A percentile compares a stretch with the other conserved stretches of the same genome.
phyloP scores from a whole-genome alignment of 108 stramenopile genomes.

The Epithemia pelagica region DNA sequence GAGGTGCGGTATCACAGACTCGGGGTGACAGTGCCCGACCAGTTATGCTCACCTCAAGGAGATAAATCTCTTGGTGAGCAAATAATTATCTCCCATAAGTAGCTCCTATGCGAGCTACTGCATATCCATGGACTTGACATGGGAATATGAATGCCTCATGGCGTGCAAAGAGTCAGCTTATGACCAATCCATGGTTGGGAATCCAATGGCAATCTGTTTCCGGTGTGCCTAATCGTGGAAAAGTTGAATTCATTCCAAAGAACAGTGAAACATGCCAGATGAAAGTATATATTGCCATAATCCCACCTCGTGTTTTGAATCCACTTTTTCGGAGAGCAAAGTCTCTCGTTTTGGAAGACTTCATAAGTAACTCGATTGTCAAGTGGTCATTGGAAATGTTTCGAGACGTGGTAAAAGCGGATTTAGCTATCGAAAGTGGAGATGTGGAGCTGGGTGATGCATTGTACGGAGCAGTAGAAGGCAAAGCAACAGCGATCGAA shows the following conservation, averaged over 20 bases:
- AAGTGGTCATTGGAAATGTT: constrained; percentile 89
- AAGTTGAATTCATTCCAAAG: constrained; percentile 48
- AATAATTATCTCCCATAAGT: no score
- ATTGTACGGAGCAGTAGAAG: constrained; percentile 77
- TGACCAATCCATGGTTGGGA: constrained; percentile 45
- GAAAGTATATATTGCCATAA: constrained; percentile 67
- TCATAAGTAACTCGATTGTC: constrained; percentile 73
- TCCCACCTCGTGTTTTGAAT: constrained; percentile 62
- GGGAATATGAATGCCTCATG: no score
- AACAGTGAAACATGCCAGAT: constrained; percentile 44
- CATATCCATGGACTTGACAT: no score
- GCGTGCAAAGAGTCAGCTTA: constrained; percentile 57
- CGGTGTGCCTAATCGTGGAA: constrained; percentile 62
- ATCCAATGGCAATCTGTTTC: constrained; percentile 75
- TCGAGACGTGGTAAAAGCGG: constrained; percentile 83
- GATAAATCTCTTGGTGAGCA: no score
- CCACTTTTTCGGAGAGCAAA: constrained; percentile 55
- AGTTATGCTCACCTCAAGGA: no score
- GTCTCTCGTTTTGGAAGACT: constrained; percentile 64
- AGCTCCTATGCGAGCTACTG: no score
- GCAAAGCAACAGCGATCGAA: constrained; percentile 74
- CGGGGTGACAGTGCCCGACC: no score
- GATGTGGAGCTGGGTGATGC: constrained; percentile 84
- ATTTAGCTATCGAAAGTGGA: constrained; percentile 76
- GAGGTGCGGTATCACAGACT: no score